Percentiles rank a stretch among this genome's conserved stretches.
These are phyloP conservation scores for Leptographium procerum DNA, from an alignment of 2,329 filamentous ascomycete species.

Conservation along the genomic window DNA sequence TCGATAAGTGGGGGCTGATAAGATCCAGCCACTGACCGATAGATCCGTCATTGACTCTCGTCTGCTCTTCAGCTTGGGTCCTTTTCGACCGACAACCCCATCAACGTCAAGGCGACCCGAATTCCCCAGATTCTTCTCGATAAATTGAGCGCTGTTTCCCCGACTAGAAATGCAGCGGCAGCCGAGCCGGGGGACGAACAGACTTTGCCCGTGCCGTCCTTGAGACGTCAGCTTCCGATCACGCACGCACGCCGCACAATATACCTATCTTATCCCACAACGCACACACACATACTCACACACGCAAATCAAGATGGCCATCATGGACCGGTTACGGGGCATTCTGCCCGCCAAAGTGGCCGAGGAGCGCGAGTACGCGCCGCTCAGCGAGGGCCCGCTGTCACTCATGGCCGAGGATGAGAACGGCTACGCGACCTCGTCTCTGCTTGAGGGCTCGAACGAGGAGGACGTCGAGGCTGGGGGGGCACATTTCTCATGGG, in stretches of 20 bases:
- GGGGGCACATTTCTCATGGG: slow-evolving; percentile 59
- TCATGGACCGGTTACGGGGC: slow-evolving; percentile 28
- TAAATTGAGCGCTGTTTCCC: background rate
- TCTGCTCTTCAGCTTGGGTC: background rate
- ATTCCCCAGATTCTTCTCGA: background rate
- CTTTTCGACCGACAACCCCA: background rate
- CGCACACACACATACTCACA: background rate
- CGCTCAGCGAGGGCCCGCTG: slow-evolving; percentile 16
- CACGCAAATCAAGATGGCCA: too few species aligned
- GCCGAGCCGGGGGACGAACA: background rate
- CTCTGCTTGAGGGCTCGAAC: slow-evolving; percentile 15
- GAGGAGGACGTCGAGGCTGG: slow-evolving; percentile 12
- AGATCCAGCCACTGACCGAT: background rate
- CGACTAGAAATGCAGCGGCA: background rate
- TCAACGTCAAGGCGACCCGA: background rate
- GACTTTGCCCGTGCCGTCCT: background rate
- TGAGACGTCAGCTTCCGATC: background rate
- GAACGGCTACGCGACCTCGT: slow-evolving; percentile 12
- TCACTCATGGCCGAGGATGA: slow-evolving; percentile 18
- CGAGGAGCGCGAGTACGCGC: slow-evolving; percentile 23
- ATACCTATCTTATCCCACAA: background rate
- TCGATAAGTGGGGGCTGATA: background rate
- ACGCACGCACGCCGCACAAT: background rate
- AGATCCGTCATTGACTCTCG: background rate
- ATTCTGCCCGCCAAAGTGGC: slow-evolving; percentile 19